Evolutionary conservation across 352 stramenopile species (phyloP), one percentile per base, ranked within the genome.

Genomic region (Pythium apleroticum): DNA sequence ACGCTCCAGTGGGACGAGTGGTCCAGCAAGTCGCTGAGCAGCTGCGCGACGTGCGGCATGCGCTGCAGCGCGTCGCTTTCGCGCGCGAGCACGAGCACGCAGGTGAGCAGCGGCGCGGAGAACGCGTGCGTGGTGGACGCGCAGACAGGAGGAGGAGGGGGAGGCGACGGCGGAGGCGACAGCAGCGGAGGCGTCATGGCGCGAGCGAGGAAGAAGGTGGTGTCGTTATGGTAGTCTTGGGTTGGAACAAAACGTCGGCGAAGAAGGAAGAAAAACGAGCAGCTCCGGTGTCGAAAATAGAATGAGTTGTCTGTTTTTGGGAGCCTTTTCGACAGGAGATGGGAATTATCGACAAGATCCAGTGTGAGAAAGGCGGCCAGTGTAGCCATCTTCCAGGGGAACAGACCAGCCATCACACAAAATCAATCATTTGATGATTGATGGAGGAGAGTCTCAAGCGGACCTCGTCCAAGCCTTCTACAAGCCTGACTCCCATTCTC

Each of bases 1-100:
- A 92, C 69, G 37, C 75, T 86, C 84, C 84, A 92, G 50, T 75
- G 69, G 27, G 66, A 55, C 52, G 84, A 92, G 25, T 50, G 52
- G 69, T 92, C 84, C 57, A 92, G 71, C 27, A 81, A 80, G 25
- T 72, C 74, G 60, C 71, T 83, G 14, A 89, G 52, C 57, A 80
- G 63, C 35, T 73, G 64, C 12, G 73, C 72, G 39, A 89, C 57
- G 43, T 87, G 81, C 7, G 72, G 60, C 31, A 69, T 81, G 30
- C 79, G 73, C 37, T 74, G 76, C 49, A 92, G 63, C 25, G 63
- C 66, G 28, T 92, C 79, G 31, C 78, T 72, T 20, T 73, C 58
- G 28, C 76, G 75, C 30, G 80, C 39, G 14, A 90, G 69, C 12
- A 86, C 66, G 30, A 73, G 65, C 14, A 85, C 76, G 24, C 71